A percentile compares a stretch with the other conserved stretches of the same genome.
phyloP scores from a whole-genome alignment of 1,284 basidiomycete genomes.

The Cryptococcus floricola region DNA sequence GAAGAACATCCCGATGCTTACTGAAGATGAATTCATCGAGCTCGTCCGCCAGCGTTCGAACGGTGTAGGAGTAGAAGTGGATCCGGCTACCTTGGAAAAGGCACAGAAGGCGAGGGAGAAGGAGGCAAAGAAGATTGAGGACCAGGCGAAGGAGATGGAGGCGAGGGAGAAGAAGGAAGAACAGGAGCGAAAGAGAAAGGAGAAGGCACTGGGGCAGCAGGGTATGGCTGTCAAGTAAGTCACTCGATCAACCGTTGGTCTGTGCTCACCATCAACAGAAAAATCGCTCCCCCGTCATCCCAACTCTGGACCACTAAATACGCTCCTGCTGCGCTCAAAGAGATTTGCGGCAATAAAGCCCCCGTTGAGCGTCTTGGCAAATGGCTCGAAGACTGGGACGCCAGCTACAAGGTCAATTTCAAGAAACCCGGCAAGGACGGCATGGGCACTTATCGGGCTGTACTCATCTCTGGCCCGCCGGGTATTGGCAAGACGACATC shows the following conservation, averaged over 20 bases:
- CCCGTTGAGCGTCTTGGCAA: constrained; percentile 79
- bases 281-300: constrained; percentile 48
- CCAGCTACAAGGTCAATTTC: constrained; percentile 68
- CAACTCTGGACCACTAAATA: constrained; percentile 97
- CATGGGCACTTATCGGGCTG: constrained; percentile 79
- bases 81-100: constrained; percentile 77
- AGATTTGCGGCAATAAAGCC: constrained; percentile 92
- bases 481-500: constrained; percentile 98
- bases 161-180: constrained; percentile 58
- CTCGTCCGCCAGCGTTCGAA: constrained; percentile 64
- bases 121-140: constrained; percentile 57
- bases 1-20: constrained; percentile 67
- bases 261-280: constrained; percentile 28
- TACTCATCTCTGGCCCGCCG: constrained; percentile 87
- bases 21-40: constrained; percentile 82
- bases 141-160: constrained; percentile 71
- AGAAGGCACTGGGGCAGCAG: constrained; percentile 42
- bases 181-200: constrained; percentile 63
- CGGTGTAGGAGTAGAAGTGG: constrained; percentile 50
- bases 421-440: constrained; percentile 92
- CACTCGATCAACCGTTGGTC: neutral
- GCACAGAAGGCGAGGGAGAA: constrained; percentile 68
- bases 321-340: constrained; percentile 79
- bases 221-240: constrained; percentile 46
- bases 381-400: constrained; percentile 84